Base-by-base conservation (phyloP, 176 grass and related monocot species). In the Triticum turgidum region DNA sequence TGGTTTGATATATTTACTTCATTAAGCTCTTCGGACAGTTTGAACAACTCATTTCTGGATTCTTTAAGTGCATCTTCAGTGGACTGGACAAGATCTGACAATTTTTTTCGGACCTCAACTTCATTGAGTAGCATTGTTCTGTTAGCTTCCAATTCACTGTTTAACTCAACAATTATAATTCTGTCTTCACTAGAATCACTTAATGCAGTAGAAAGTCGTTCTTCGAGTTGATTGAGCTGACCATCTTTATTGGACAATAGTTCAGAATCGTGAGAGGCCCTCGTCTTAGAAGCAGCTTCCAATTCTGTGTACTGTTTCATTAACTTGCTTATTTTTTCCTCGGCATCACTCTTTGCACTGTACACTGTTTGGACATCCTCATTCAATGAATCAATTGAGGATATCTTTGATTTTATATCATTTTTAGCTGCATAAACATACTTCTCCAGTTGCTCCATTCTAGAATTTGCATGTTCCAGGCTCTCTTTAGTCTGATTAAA, bases 341-440 rank as follows among this genome's bases (percentile, higher is more conserved):
- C 89, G 21, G 80, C 82, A 54, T 89, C 83, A 87, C 44, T 75
- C 70, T 96, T 93, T 84, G 85, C 89, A 32, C 65, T 47, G 42
- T 81, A 69, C 78, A 96, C 65, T 70, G 44, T 81, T 83, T 88
- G 61, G 33, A 94, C 76, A 78, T 96, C 59, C 67, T 89, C 76
- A 81, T 90, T 96, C 82, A 99, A 82, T 76, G 94, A 91, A 90
- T 90, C 62, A 82, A 99, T 88, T 51, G 83, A 84, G 64, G 83
- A 81, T 25, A 68, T 76, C 83, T 93, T 99, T 65, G 85, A 88
- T 79, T 68, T 83, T 78, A 94, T 73, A 66, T 94, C 92, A 85
- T 89, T 88, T 92, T 82, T 93, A 87, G 21, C 69, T 90, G n/a
- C 86, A 83, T 54, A 76, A 82, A 94, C 73, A 82, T 91, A 89